Evolutionary conservation across 2,329 filamentous ascomycete genomes (phyloP).

Genomic region (Cordyceps tenuipes): DNA sequence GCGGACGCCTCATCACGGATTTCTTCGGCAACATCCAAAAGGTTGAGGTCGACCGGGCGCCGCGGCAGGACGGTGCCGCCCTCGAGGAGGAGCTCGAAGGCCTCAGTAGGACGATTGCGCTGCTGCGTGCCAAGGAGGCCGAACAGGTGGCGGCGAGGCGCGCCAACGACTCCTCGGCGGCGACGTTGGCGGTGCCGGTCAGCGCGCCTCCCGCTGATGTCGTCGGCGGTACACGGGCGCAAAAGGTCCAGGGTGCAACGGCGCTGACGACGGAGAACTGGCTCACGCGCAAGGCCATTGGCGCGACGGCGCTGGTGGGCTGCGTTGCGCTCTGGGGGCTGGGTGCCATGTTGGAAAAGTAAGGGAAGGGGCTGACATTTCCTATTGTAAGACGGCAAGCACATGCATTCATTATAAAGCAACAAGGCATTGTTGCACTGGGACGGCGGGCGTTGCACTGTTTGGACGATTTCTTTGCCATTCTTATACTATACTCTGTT

Average conservation of each 20-base stretch:
- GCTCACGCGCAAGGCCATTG: conserved; percentile 57
- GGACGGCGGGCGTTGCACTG: conserved; percentile 6
- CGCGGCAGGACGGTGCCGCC: conserved; percentile 45
- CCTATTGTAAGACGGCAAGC: not conserved
- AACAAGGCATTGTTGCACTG: not conserved
- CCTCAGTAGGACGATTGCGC: conserved; percentile 60
- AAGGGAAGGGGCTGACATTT: not conserved
- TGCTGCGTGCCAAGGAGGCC: conserved; percentile 40
- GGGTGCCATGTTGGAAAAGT: conserved; percentile 42
- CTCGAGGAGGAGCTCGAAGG: conserved; percentile 67
- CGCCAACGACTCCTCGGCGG: conserved; percentile 18
- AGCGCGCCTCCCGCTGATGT: conserved; percentile 21
- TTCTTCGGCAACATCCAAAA: conserved; percentile 99
- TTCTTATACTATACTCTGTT: not conserved
- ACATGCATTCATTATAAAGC: not conserved
- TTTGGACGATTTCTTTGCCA: not conserved
- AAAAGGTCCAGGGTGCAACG: conserved; percentile 36
- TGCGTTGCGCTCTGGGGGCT: conserved; percentile 52
- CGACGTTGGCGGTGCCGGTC: conserved; percentile 20
- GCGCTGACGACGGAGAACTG: conserved; percentile 58
- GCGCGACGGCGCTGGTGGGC: conserved; percentile 53
- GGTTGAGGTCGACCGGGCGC: conserved; percentile 71
- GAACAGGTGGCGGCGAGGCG: conserved; percentile 30
- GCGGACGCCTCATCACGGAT: conserved; percentile 79
- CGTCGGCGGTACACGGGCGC: conserved; percentile 6